These are phyloP conservation scores for Clarireedia homoeocarpa DNA, from an alignment of 2,329 filamentous ascomycete genomes.

Conservation along the genomic window DNA sequence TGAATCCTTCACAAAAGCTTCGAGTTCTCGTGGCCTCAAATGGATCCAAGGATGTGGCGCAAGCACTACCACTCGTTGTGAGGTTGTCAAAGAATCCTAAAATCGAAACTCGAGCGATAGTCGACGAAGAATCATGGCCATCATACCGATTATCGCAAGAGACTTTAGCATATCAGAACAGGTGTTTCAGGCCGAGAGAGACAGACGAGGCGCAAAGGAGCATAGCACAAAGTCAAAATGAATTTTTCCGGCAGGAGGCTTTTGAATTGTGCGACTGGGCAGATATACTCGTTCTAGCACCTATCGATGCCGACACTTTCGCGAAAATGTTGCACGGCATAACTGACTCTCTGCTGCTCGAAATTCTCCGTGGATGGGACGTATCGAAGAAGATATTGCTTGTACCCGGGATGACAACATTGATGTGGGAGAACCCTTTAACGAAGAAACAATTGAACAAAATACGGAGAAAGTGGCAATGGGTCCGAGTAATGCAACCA, in stretches of 20 bases:
- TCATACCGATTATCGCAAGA: constrained; percentile 52
- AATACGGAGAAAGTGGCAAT: constrained; percentile 75
- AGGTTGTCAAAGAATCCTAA: constrained; percentile 57
- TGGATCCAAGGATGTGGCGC: constrained; percentile 56
- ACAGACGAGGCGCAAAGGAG: constrained; percentile 21
- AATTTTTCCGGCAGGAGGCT: constrained; percentile 45
- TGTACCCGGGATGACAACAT: constrained; percentile 79
- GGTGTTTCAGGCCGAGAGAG: constrained; percentile 30
- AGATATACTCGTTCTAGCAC: constrained; percentile 74
- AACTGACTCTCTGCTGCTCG: constrained; percentile 71
- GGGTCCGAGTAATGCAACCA: constrained; percentile 74
- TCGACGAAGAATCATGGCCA: constrained; percentile 51
- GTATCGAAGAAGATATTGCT: constrained; percentile 77
- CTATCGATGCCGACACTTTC: constrained; percentile 76
- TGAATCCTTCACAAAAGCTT: constrained; percentile 47
- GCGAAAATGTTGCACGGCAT: constrained; percentile 84
- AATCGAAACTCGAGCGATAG: constrained; percentile 53
- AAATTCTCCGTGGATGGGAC: constrained; percentile 80
- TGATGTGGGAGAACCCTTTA: constrained; percentile 86
- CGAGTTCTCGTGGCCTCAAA: constrained; percentile 59
- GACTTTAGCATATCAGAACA: constrained; percentile 52
- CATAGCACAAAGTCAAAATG: constrained; percentile 31
- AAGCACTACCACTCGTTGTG: constrained; percentile 57
- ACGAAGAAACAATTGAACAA: constrained; percentile 83
- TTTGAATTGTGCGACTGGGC: constrained; percentile 78